phyloP scores from a whole-genome alignment of 2,329 filamentous ascomycete genomes.

The Paraphaeosphaeria minitans region DNA sequence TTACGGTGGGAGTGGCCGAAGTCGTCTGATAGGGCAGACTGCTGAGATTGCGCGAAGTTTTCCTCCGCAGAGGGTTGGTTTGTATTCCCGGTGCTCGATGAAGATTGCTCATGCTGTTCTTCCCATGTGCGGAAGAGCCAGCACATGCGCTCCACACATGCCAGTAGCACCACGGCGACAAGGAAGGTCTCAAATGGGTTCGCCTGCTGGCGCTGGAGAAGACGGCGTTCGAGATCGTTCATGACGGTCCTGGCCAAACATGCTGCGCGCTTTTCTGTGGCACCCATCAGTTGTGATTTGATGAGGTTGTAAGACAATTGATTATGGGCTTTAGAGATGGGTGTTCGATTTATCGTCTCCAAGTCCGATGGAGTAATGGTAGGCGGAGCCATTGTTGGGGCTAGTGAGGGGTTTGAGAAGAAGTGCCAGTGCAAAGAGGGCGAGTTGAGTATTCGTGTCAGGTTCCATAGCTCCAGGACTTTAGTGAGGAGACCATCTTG shows the following conservation, averaged over 20 bases:
- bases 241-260: constrained; percentile 60
- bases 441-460: constrained; percentile 60
- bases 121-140: constrained; percentile 63
- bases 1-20: constrained; percentile 19
- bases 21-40: constrained; percentile 20
- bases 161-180: constrained; percentile 63
- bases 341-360: constrained; percentile 32
- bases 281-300: constrained; percentile 59
- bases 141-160: constrained; percentile 64
- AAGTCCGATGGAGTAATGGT: constrained; percentile 39
- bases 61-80: constrained; percentile 13
- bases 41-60: constrained; percentile 32
- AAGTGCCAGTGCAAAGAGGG: constrained; percentile 55
- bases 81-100: constrained; percentile 3
- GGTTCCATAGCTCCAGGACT: constrained; percentile 61
- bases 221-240: constrained; percentile 64
- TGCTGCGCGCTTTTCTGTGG: constrained; percentile 60
- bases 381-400: constrained; percentile 40
- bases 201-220: constrained; percentile 62
- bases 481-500: constrained; percentile 56
- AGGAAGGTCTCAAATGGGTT: constrained; percentile 65
- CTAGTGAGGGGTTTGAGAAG: constrained; percentile 52
- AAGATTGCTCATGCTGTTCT: constrained; percentile 11
- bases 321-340: constrained; percentile 39
- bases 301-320: constrained; percentile 57